Conservation (phyloP, 805 yeast species). For the Lachancea quebecensis region DNA sequence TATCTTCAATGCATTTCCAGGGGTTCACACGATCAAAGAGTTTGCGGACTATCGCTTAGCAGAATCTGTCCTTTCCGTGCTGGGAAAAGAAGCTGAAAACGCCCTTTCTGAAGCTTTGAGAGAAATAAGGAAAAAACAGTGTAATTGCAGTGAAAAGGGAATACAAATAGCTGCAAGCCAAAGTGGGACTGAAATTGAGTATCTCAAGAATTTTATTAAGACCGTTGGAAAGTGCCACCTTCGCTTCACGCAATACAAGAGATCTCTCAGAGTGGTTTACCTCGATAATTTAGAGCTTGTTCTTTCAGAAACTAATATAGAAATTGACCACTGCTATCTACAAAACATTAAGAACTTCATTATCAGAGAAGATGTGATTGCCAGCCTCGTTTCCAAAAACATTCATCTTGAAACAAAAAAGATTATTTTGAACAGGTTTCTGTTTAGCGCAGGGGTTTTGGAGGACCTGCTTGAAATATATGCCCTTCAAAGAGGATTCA, state of each 20-base stretch:
- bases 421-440: background rate
- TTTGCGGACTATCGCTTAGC: slow-evolving; percentile 3
- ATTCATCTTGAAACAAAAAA: background rate
- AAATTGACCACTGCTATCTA: background rate
- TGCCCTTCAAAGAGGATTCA: background rate
- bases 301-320: background rate
- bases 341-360: background rate
- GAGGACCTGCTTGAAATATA: background rate
- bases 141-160: background rate
- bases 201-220: slow-evolving; percentile 1
- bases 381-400: background rate
- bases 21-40: background rate
- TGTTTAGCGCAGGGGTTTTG: background rate
- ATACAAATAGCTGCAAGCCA: too few relatives aligned
- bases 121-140: background rate
- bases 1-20: background rate
- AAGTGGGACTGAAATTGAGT: background rate
- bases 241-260: slow-evolving; percentile 1
- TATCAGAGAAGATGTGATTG: background rate
- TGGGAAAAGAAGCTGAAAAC: background rate
- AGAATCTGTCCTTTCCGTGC: background rate
- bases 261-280: slow-evolving; percentile 9
- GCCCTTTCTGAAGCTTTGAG: background rate
- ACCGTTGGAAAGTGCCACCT: slow-evolving; percentile 10
- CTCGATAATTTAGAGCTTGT: slow-evolving; percentile 5